Evolutionary conservation across 1,284 basidiomycete species (phyloP).

Genomic region (Ustilago tritici): DNA sequence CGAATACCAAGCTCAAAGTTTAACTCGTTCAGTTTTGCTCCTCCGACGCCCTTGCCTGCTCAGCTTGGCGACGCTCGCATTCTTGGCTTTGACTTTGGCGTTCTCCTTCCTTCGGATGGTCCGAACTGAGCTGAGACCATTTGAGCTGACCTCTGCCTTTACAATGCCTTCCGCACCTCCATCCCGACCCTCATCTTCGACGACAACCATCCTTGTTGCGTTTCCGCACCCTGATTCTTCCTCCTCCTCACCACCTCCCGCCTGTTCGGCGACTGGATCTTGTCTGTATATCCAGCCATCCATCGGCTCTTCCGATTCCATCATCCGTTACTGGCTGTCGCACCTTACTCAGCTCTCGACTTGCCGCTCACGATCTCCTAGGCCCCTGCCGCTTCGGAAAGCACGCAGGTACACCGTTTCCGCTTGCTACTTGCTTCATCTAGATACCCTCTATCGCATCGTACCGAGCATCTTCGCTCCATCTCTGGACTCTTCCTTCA

Average conservation of each 20-base stretch:
- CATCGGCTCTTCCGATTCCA: slow-evolving; percentile 6
- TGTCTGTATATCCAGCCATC: slow-evolving; percentile 17
- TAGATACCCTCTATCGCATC: background rate
- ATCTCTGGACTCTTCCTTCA: slow-evolving; percentile 1
- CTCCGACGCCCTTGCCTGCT: background rate
- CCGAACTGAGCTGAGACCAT: background rate
- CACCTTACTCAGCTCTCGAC: background rate
- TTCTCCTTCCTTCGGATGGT: slow-evolving; percentile 7
- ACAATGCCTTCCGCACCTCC: background rate
- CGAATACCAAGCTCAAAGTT: background rate
- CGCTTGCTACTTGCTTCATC: slow-evolving; percentile 15
- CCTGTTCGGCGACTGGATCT: slow-evolving; percentile 14
- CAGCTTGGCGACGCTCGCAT: slow-evolving; percentile 8
- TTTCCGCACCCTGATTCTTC: background rate
- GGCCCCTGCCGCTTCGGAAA: background rate
- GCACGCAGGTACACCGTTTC: background rate
- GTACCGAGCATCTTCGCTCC: slow-evolving; percentile 1
- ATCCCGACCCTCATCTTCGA: background rate
- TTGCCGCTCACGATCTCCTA: background rate
- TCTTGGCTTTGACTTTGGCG: background rate
- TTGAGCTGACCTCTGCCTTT: background rate
- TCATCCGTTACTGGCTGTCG: background rate
- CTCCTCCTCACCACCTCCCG: background rate
- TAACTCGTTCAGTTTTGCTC: background rate
- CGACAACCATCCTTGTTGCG: slow-evolving; percentile 7